Evolutionary conservation across 2,329 filamentous ascomycete species (phyloP).

Genomic region (Herpotrichia juniperi): DNA sequence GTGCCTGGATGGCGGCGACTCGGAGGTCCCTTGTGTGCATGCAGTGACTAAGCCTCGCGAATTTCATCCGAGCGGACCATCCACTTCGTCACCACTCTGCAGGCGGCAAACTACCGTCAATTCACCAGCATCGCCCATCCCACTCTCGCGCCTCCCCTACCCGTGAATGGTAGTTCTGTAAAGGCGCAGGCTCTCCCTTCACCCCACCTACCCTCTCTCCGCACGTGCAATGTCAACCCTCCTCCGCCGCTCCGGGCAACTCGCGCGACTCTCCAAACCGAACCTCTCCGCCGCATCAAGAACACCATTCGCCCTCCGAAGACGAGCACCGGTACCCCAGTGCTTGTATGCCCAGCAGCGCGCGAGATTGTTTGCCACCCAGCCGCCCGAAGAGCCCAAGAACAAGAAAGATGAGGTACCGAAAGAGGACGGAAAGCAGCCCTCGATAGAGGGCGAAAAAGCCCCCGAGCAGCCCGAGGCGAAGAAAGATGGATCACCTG

Average conservation of each 20-base stretch:
- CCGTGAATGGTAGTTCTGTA: conserved; percentile 23
- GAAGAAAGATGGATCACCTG: conserved; percentile 47
- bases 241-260: conserved; percentile 69
- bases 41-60: conserved; percentile 1
- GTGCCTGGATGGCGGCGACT: background rate
- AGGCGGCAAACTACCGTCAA: conserved; percentile 12
- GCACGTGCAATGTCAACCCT: conserved; percentile 67
- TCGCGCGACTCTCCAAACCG: conserved; percentile 67
- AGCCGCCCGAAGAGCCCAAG: conserved; percentile 39
- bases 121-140: conserved; percentile 6
- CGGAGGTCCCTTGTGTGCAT: background rate
- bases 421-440: conserved; percentile 31
- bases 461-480: conserved; percentile 37
- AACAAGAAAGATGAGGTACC: conserved; percentile 33
- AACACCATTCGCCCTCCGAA: conserved; percentile 45
- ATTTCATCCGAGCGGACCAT: conserved; percentile 6
- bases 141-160: conserved; percentile 9
- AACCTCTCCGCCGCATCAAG: conserved; percentile 60
- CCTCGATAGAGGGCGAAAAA: conserved; percentile 42
- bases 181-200: conserved; percentile 5
- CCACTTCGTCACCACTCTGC: conserved; percentile 7
- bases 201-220: conserved; percentile 13
- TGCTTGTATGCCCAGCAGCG: conserved; percentile 52
- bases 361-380: conserved; percentile 50
- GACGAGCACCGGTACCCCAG: conserved; percentile 49